A percentile compares a stretch with the other conserved stretches of the same genome.
These are phyloP conservation scores for Agapanthus africanus DNA, from an alignment of 106 monocot species.

Conservation along the genomic window DNA sequence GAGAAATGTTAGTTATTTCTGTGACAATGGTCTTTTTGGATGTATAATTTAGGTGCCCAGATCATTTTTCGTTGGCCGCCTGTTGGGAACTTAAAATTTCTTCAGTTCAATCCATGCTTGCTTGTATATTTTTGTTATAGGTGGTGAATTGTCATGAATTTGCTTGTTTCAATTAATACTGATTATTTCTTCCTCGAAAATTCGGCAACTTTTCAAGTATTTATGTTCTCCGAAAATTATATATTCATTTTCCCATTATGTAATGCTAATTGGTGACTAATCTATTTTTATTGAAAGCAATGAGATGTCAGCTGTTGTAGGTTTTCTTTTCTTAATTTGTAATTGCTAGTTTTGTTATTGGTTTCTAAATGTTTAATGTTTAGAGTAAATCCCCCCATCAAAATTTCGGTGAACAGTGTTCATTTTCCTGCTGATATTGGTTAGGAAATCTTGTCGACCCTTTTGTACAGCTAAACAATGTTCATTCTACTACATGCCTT, in stretches of 20 bases:
- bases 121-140: neutral
- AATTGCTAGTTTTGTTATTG: neutral
- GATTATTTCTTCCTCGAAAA: neutral
- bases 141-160: too few relatives aligned
- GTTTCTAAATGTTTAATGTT: neutral
- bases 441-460: neutral
- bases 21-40: neutral
- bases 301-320: too few relatives aligned
- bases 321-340: neutral
- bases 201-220: neutral
- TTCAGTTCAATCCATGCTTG: neutral
- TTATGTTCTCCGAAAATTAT: too few relatives aligned
- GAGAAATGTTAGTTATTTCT: neutral
- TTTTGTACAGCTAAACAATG: neutral
- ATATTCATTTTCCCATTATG: neutral
- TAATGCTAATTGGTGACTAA: neutral
- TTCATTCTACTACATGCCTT: neutral
- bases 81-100: neutral
- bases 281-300: neutral
- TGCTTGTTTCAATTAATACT: neutral
- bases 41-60: neutral
- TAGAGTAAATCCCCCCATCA: neutral
- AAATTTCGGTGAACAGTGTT: neutral
- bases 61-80: neutral
- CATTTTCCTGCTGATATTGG: neutral